These are phyloP conservation scores for Uronychia setigera DNA, from an alignment of 73 alveolate species.

Conservation along the genomic window DNA sequence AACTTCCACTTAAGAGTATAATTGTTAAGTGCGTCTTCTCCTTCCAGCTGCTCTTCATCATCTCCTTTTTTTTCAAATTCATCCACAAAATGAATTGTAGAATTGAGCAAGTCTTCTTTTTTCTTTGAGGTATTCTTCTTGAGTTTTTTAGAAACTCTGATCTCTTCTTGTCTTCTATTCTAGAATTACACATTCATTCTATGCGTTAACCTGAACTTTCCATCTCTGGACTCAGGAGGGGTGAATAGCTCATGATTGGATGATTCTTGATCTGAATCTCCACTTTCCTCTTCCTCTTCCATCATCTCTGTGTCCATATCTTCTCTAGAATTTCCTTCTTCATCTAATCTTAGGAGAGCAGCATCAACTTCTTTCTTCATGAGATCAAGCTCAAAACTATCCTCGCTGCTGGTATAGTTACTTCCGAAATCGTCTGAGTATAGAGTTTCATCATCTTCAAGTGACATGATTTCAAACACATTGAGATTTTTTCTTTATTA, in stretches of 20 bases:
- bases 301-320: too few relatives aligned
- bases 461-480: background rate
- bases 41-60: slow-evolving; percentile 33
- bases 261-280: background rate
- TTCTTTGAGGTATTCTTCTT: background rate
- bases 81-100: background rate
- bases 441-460: background rate
- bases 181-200: background rate
- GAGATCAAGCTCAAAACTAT: background rate
- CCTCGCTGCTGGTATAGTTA: background rate
- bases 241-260: background rate
- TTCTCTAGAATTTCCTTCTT: background rate
- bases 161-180: background rate
- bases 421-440: background rate
- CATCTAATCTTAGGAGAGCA: background rate
- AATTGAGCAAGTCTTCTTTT: background rate
- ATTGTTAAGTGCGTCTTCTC: slow-evolving; percentile 37
- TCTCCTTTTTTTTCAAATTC: background rate
- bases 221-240: background rate
- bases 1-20: slow-evolving; percentile 15
- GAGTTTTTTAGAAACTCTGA: background rate
- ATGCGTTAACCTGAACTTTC: background rate
- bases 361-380: background rate
- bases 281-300: background rate
- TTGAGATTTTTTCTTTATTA: background rate